Evolutionary conservation across 106 monocot genomes (phyloP), one percentile per base, ranked within the genome.

Genomic region (Cymbidium sinense): DNA sequence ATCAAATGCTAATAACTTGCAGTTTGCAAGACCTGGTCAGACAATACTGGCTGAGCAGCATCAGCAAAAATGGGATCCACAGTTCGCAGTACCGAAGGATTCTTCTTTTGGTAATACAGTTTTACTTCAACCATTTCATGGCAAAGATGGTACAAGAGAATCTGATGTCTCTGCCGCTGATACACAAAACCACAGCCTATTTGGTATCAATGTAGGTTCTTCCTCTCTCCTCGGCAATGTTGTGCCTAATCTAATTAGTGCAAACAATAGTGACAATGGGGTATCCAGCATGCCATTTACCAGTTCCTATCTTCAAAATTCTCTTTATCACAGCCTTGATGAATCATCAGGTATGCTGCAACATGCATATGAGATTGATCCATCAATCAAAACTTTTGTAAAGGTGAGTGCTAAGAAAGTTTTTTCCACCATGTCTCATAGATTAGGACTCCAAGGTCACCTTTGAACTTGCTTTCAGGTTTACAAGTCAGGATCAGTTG

Each of bases 401-500:
- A 99, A 99, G 99, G 99, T 99, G 52, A 39, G 20, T n/a, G 11
- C n/a, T 31, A 43, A 31, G 43, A 62, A 50, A 13, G 28, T n/a
- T 17, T 39, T 80, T 34, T 17, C 2, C 15, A 41, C 43, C 44
- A 13, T 27, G 4, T 44, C 44, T 44, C 27, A 44, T 74, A 28
- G 35, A 43, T 74, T 74, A 8, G 27, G 27, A 20, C 2, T 43
- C 28, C 44, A 44, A 74, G n/a, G 28, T 78, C 50, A 34, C 29
- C n/a, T 78, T 25, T 78, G 23, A 29, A 36, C 50, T 28, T 52
- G 12, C 20, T 34, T 70, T 47, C 86, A 99, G 99, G 99, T 99
- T 78, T 95, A 86, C 72, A 99, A 93, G 79, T 86, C 92, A 50
- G 99, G 95, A 69, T 92, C 90, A 36, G 95, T 99, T 75, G 99